Base-by-base conservation (phyloP, 2,329 filamentous ascomycete species). In the Ceratocystis diversiconidia region DNA sequence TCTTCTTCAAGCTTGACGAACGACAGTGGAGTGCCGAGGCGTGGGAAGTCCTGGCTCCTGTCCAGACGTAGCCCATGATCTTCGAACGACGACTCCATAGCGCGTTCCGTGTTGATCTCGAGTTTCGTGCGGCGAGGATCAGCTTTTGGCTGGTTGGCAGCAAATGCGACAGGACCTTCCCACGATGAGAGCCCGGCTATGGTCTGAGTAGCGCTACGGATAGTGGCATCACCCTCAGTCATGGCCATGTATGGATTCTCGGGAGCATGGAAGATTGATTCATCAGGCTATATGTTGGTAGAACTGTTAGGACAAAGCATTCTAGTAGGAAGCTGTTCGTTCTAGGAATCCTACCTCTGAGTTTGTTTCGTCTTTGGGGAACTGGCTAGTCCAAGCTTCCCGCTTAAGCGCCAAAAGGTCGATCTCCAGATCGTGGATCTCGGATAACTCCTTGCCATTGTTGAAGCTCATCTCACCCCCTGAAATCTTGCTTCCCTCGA, bases 81-180 rank as follows among this genome's bases (percentile, higher is more conserved):
- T 36, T 59, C 55, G 55, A 59, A 59, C 28, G 61, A 48, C 46
- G 46, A 32, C 43, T 62, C 41, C 61, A 62, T 62, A 28, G 61
- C 61, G 46, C 25, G 43, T 62, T 62, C 61, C 2, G 61, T 62
- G 61, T 48, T 48, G 17, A 62, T 46, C 43, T 48, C 46, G 30
- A 62, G 61, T 30, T 62, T 62, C 17, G 61, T 62, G 15, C 61
- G 43, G 36, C 61, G 61, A 25, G 61, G 43, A 48, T 62, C 61
- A 28, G 43, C 22, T 30, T 62, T 62, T 41, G 43, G 61, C 22
- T 62, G 61, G 28, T 7, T 48, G 8, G 43, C 43, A 48, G 43
- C 61, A 17, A n/a, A 62, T 17, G 61, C 41, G 12, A 62, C 22
- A 10, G 36, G 61, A 2, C 61, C 61, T 30, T 50, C 43, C 10